These are phyloP conservation scores for Candida suzukii DNA, from an alignment of 805 yeast genomes.

Conservation along the genomic window DNA sequence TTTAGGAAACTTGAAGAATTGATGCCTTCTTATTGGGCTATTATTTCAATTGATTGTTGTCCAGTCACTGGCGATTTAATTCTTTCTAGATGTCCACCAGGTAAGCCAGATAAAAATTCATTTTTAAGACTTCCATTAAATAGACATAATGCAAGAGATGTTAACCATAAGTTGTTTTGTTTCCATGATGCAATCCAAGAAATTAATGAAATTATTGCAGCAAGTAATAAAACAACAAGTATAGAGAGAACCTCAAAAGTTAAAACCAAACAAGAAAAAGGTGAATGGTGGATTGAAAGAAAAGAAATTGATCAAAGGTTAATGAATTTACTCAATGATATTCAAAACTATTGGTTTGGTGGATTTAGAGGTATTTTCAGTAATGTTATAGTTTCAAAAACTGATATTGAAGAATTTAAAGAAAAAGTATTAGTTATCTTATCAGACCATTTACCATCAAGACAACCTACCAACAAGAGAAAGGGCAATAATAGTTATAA, in stretches of 20 bases:
- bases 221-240: constrained; percentile 58
- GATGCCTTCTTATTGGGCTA: constrained; percentile 47
- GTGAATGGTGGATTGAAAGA: constrained; percentile 74
- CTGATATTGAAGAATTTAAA: constrained; percentile 27
- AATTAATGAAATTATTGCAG: constrained; percentile 43
- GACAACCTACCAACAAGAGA: neutral
- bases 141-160: constrained; percentile 38
- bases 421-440: constrained; percentile 31
- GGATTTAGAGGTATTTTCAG: constrained; percentile 65
- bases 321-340: constrained; percentile 40
- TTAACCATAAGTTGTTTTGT: constrained; percentile 33
- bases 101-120: constrained; percentile 31
- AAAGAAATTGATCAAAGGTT: constrained; percentile 53
- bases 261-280: constrained; percentile 50
- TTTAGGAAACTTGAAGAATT: constrained; percentile 6
- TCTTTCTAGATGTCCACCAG: constrained; percentile 19
- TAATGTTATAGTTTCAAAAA: constrained; percentile 20
- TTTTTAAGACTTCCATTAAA: constrained; percentile 51
- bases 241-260: constrained; percentile 44
- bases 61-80: constrained; percentile 50
- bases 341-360: constrained; percentile 70
- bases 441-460: constrained; percentile 34
- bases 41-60: constrained; percentile 57
- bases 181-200: constrained; percentile 40
- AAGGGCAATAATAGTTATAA: too few relatives aligned